These are phyloP conservation scores for Colletotrichum brevisporum DNA, from an alignment of 2,329 filamentous ascomycete genomes.

Conservation along the genomic window DNA sequence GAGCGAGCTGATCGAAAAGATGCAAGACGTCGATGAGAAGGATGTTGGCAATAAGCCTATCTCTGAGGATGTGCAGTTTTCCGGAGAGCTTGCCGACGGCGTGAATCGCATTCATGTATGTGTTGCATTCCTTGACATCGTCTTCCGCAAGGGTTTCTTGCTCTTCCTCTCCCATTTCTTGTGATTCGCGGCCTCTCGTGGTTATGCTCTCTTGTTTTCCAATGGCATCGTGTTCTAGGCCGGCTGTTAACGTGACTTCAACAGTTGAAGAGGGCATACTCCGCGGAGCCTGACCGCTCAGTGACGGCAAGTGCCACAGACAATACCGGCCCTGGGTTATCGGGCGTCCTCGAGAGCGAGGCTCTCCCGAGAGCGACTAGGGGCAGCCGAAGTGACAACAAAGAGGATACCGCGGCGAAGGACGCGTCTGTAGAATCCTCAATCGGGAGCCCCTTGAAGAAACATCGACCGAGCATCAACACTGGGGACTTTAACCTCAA, in stretches of 20 bases:
- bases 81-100: slow-evolving; percentile 83
- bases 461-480: slow-evolving; percentile 38
- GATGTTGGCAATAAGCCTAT: slow-evolving; percentile 71
- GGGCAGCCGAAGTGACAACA: neutral
- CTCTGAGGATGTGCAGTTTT: slow-evolving; percentile 79
- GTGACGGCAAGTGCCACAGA: neutral
- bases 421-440: slow-evolving; percentile 23
- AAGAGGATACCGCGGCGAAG: neutral
- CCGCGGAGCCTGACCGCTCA: slow-evolving; percentile 74
- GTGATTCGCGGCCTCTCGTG: neutral
- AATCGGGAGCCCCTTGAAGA: slow-evolving; percentile 41
- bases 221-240: neutral
- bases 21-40: slow-evolving; percentile 75
- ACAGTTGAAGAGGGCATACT: slow-evolving; percentile 86
- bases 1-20: slow-evolving; percentile 72
- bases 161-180: neutral
- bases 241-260: neutral
- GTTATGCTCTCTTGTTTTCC: neutral
- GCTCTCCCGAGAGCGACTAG: neutral
- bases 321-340: neutral
- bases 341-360: neutral
- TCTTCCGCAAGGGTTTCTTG: no score
- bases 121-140: slow-evolving; percentile 23
- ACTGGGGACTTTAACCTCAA: slow-evolving; percentile 9
- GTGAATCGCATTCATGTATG: slow-evolving; percentile 86